These are phyloP conservation scores for Cubamyces lactineus DNA, from an alignment of 768 basidiomycete species.

Conservation along the genomic window DNA sequence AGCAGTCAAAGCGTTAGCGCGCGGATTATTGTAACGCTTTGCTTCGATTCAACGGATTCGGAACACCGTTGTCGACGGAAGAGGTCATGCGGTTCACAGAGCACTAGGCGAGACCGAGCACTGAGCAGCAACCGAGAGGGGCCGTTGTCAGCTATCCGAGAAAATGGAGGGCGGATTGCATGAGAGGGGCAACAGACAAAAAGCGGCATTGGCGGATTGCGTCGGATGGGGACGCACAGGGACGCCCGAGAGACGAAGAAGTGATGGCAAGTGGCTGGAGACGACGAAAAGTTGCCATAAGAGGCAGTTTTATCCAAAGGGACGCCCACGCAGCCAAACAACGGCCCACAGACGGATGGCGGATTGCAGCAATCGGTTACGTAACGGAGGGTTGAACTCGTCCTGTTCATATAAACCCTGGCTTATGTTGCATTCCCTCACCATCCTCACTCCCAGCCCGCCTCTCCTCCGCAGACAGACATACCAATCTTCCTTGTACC, in stretches of 20 bases:
- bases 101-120: background rate
- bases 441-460: constrained; percentile 1
- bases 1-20: background rate
- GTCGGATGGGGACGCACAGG: background rate
- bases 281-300: constrained; percentile 14
- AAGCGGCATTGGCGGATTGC: constrained; percentile 13
- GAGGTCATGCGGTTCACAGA: background rate
- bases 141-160: constrained; percentile 2
- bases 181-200: constrained; percentile 2
- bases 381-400: constrained; percentile 10
- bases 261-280: background rate
- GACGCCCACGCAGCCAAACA: constrained; percentile 19
- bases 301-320: constrained; percentile 13
- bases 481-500: background rate
- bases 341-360: background rate
- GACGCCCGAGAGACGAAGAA: too few species aligned
- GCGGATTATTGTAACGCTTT: background rate
- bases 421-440: background rate
- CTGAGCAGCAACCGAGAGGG: background rate
- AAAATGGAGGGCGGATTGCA: background rate
- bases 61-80: background rate
- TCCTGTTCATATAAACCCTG: constrained; percentile 14
- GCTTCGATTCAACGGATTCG: background rate
- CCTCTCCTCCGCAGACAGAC: constrained; percentile 1
- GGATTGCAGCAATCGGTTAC: constrained; percentile 23